phyloP scores from a whole-genome alignment of 1,284 basidiomycete species.

The Pascua sp. region DNA sequence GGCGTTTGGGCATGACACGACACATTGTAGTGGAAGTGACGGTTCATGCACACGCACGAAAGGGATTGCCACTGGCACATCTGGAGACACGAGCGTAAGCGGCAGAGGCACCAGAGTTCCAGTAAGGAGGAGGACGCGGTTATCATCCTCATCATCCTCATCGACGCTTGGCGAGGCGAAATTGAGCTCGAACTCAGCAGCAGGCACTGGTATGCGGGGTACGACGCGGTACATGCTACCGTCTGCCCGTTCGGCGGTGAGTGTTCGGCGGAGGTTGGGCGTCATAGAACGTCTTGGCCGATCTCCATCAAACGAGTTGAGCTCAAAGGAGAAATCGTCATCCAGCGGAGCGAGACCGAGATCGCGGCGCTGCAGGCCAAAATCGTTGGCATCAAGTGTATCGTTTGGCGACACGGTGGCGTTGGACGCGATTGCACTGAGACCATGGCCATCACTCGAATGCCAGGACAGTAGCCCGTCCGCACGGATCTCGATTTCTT shows the following conservation, averaged over 20 bases:
- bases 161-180: constrained; percentile 10
- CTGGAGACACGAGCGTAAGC: constrained; percentile 24
- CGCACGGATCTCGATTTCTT: constrained; percentile 25
- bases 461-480: constrained; percentile 31
- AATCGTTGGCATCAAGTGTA: constrained; percentile 29
- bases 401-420: constrained; percentile 2
- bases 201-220: constrained; percentile 9
- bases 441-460: constrained; percentile 27
- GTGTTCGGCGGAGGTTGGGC: constrained; percentile 6
- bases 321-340: constrained; percentile 42
- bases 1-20: constrained; percentile 8
- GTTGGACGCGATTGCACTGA: constrained; percentile 13
- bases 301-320: constrained; percentile 11
- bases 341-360: constrained; percentile 10
- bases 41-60: constrained; percentile 24
- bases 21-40: constrained; percentile 2
- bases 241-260: constrained; percentile 2
- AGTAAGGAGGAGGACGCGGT: constrained; percentile 12
- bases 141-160: constrained; percentile 9
- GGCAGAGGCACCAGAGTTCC: constrained; percentile 29
- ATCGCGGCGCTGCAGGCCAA: constrained; percentile 1
- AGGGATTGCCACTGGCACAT: constrained; percentile 26
- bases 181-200: constrained; percentile 25
- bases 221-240: constrained; percentile 2
- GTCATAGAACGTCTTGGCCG: constrained; percentile 1